Evolutionary conservation across 176 grass and related monocot genomes (phyloP).

Genomic region (Elymus sibiricus): DNA sequence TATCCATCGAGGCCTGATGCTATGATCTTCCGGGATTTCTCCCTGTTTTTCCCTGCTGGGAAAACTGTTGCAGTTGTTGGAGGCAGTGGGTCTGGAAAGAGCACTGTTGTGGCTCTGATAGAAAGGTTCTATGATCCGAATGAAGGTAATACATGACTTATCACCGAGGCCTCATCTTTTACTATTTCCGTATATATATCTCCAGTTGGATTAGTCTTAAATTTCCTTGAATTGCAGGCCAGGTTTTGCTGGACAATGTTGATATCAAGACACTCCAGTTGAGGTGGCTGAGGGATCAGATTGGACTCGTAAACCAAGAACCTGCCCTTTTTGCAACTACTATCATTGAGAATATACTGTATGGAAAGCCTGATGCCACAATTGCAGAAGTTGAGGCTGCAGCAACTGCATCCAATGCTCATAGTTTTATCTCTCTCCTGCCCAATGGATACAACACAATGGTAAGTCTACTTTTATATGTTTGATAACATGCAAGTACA

Average conservation of each 20-base stretch:
- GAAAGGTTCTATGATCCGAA: constrained; percentile 99
- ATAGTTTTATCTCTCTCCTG: constrained; percentile 91
- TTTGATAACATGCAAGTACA: not conserved
- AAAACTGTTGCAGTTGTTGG: constrained; percentile 94
- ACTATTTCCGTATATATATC: too few species aligned
- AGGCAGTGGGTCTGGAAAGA: constrained; percentile 98
- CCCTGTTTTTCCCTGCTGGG: constrained; percentile 92
- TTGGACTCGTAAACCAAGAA: constrained; percentile 98
- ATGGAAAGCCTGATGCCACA: constrained; percentile 90
- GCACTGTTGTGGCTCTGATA: constrained; percentile 92
- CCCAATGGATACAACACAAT: constrained; percentile 90
- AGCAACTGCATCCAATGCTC: constrained; percentile 85
- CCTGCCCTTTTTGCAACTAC: constrained; percentile 97
- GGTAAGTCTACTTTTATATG: constrained; percentile 34
- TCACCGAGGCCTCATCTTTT: not conserved
- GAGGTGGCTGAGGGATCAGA: constrained; percentile 94
- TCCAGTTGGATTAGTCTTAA: not conserved
- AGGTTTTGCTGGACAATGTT: constrained; percentile 94
- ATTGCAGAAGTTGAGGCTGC: constrained; percentile 88
- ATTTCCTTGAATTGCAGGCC: constrained; percentile 44
- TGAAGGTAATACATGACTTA: too few species aligned
- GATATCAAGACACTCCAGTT: constrained; percentile 92
- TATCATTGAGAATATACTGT: constrained; percentile 92
- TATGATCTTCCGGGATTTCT: constrained; percentile 94
- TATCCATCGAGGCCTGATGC: constrained; percentile 96